Base-by-base conservation (phyloP, 176 grass and related monocot species). In the Aegilops speltoides region DNA sequence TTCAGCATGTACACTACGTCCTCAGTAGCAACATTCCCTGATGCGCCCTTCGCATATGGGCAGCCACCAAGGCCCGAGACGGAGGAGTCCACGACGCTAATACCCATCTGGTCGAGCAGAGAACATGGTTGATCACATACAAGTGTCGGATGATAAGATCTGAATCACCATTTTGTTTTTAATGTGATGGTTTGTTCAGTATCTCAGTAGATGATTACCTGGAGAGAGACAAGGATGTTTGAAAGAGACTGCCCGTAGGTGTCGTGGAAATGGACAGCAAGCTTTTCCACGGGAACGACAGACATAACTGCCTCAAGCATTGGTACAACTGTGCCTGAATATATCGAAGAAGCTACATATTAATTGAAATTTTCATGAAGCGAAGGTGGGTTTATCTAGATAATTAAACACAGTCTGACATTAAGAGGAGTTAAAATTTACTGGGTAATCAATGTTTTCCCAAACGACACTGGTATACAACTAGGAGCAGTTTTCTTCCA, bases 211-310 rank as follows among this genome's bases (percentile, higher is more conserved):
- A 82, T 43, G 6, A 17, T 67, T 90, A 95, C 96, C 87, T 98
- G 93, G 67, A 98, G 96, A 56, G 96, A 95, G 73, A 95, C 31
- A 20, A 98, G 82, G 76, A 98, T 95, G 77, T 95, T 98, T 72
- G 96, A 89, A 67, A 98, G 96, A 12, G 93, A 90, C 71, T 98
- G 91, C 36, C 93, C 96, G 26, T 98, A 98, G 14, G 96, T 98
- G 38, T 98, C 96, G 24, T 98, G 96, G 81, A 98, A 98, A 89
- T 98, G 96, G 50, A 98, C 96, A 33, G 96, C 96, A 41, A 98
- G 80, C 78, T 98, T 98, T 64, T 95, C 91, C 68, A 86, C 90
- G 5, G 93, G 96, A 83, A 96, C 83, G 6, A 86, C 88, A 19
- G 92, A 90, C 45, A 89, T 93, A 4, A 92, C 92, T 32, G 90